Percentiles rank a stretch among this genome's conserved stretches.
phyloP scores from a whole-genome alignment of 1,284 basidiomycete species.

The Polyporus tsugae region DNA sequence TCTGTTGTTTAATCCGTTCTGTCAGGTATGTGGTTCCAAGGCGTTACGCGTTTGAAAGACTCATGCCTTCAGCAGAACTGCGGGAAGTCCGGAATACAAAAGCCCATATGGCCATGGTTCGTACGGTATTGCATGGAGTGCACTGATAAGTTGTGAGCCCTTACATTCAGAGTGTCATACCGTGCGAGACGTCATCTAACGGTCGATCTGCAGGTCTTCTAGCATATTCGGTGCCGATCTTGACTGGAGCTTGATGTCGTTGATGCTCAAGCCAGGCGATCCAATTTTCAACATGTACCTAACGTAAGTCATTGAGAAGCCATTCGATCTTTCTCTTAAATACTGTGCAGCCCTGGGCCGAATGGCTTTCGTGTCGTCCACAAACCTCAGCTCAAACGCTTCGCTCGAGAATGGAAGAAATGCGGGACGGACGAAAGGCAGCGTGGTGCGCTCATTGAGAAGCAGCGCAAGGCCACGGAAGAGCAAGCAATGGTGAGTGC shows the following conservation, averaged over 20 bases:
- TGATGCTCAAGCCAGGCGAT: neutral
- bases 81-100: slow-evolving; percentile 2
- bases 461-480: neutral
- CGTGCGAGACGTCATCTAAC: neutral
- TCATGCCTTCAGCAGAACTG: slow-evolving; percentile 1
- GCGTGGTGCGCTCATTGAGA: neutral
- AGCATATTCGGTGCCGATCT: too few species aligned
- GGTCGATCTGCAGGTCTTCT: neutral
- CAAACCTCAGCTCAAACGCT: neutral
- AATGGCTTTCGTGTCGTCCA: neutral
- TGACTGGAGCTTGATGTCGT: too few species aligned
- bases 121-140: slow-evolving; percentile 15
- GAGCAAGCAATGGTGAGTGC: neutral
- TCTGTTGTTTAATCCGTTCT: neutral
- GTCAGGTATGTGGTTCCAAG: slow-evolving; percentile 8
- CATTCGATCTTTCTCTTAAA: too few species aligned
- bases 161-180: neutral
- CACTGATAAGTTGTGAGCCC: neutral
- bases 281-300: neutral
- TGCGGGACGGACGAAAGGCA: neutral
- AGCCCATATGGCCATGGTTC: slow-evolving; percentile 12
- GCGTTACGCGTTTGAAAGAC: too few species aligned
- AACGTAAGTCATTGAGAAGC: too few species aligned
- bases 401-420: neutral
- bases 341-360: too few species aligned